Base-by-base conservation (phyloP, 2,329 filamentous ascomycete genomes). In the Bretziella fagacearum region DNA sequence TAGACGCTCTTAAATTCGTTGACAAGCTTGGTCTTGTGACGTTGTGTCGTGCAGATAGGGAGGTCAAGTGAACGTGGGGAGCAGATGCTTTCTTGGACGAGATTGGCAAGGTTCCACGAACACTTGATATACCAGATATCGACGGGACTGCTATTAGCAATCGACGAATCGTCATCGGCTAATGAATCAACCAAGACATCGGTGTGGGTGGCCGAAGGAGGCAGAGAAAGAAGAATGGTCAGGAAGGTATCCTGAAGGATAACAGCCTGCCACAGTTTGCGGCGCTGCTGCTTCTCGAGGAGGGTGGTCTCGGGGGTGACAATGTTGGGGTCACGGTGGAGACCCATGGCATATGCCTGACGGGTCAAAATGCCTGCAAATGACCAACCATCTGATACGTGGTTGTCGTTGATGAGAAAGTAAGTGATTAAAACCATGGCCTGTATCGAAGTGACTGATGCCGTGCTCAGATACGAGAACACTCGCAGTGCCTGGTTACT, bases 321-420 rank as follows among this genome's bases (percentile, higher is more conserved):
- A 50, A 84, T 77, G 50, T 85, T 82, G 0, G 83, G 83, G 56
- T 87, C 81, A 13, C 83, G 75, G 58, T 89, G 81, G 10, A 89
- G 61, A 0, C 83, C 81, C 77, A 89, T 82, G 20, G 83, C 83
- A 55, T 86, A 87, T 0, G 82, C 76, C 60, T 89, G 83, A 22
- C 82, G 71, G 53, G 84, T 77, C 18, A 85, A 61, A 22, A 89
- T 79, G 4, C 83, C 83, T 0, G 79, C 80, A 65, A 86, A 89
- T 0, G 81, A 79, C 77, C 82, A 89, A 1, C 82, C 83, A 57
- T 89, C 83, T 0, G 79, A 83, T 3, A 81, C 81, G 55, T 87
- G 82, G 55, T 86, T 86, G 59, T 89, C 82, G 55, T 89, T 89
- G 65, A 87, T 86, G 29, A 89, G 66, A 55, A 89, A 89, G 57